A percentile compares a stretch with the other conserved stretches of the same genome.
Evolutionary conservation across 805 yeast species (phyloP).

Genomic region (Tetrapisispora fleetii): DNA sequence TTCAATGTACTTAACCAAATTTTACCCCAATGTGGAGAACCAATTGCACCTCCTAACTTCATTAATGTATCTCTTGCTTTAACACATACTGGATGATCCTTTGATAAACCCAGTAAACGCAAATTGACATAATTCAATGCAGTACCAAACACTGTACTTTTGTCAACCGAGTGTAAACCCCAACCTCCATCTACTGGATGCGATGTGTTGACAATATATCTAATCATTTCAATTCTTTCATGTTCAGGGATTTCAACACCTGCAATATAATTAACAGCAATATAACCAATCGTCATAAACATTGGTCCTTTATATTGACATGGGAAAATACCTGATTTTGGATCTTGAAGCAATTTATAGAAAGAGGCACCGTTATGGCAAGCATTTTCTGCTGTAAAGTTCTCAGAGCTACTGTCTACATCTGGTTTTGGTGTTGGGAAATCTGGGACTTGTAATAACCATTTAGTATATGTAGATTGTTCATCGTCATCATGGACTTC

Average conservation of each 20-base stretch:
- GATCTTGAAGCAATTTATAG: slow-evolving; percentile 60
- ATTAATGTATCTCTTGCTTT: slow-evolving; percentile 66
- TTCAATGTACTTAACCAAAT: slow-evolving; percentile 76
- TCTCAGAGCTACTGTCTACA: slow-evolving; percentile 14
- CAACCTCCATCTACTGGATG: slow-evolving; percentile 99
- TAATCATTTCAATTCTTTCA: slow-evolving; percentile 55
- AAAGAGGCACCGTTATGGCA: slow-evolving; percentile 69
- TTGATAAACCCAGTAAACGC: slow-evolving; percentile 66
- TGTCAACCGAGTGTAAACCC: slow-evolving; percentile 92
- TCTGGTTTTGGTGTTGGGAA: slow-evolving; percentile 32
- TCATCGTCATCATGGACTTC: slow-evolving; percentile 32
- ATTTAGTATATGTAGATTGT: slow-evolving; percentile 48
- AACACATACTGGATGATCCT: slow-evolving; percentile 65
- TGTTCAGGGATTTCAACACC: slow-evolving; percentile 58
- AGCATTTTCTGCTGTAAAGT: slow-evolving; percentile 43
- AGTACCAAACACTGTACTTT: slow-evolving; percentile 93
- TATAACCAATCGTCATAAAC: slow-evolving; percentile 90
- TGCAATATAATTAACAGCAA: slow-evolving; percentile 63
- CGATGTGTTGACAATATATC: slow-evolving; percentile 83
- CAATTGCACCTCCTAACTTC: slow-evolving; percentile 79
- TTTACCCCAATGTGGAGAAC: slow-evolving; percentile 96
- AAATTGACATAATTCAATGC: slow-evolving; percentile 74
- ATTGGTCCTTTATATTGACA: slow-evolving; percentile 95
- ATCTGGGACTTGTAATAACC: slow-evolving; percentile 37
- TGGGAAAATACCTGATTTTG: slow-evolving; percentile 75